These are phyloP conservation scores for Eurotiales sp. DNA, from an alignment of 2,329 filamentous ascomycete species.

Conservation along the genomic window DNA sequence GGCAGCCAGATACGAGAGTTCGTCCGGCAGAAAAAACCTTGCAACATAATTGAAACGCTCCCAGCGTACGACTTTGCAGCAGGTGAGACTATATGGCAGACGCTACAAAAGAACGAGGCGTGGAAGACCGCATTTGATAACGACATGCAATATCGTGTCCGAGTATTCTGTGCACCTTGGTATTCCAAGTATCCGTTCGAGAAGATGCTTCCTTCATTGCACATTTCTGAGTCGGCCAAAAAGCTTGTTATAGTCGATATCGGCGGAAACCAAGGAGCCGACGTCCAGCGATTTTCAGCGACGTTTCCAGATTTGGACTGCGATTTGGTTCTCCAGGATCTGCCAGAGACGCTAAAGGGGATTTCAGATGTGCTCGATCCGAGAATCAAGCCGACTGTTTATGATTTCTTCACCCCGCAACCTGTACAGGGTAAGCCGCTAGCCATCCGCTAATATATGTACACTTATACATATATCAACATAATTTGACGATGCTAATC, in stretches of 20 bases:
- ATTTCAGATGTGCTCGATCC: constrained; percentile 4
- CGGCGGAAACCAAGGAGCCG: constrained; percentile 1
- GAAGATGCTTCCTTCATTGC: not conserved
- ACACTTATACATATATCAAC: not conserved
- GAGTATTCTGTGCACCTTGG: not conserved
- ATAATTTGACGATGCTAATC: not conserved
- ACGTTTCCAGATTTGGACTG: not conserved
- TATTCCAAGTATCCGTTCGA: not conserved
- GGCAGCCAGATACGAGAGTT: constrained; percentile 18
- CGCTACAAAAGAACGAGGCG: constrained; percentile 18
- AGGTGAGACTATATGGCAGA: constrained; percentile 17
- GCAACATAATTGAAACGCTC: not conserved
- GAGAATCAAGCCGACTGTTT: constrained; percentile 30
- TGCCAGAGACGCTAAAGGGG: constrained; percentile 8
- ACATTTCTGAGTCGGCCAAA: not conserved
- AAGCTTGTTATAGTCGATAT: constrained; percentile 5
- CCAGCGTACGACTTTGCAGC: not conserved
- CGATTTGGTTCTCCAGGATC: constrained; percentile 4
- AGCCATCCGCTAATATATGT: not conserved
- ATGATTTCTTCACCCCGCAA: constrained; percentile 48
- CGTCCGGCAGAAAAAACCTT: constrained; percentile 13
- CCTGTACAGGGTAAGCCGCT: constrained; percentile 42
- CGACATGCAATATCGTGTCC: constrained; percentile 17
- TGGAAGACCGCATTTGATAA: constrained; percentile 21
- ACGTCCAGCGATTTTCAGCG: not conserved